Evolutionary conservation across 192 early-diverging fungal genomes (phyloP).

Genomic region (Entophlyctis luteolus): DNA sequence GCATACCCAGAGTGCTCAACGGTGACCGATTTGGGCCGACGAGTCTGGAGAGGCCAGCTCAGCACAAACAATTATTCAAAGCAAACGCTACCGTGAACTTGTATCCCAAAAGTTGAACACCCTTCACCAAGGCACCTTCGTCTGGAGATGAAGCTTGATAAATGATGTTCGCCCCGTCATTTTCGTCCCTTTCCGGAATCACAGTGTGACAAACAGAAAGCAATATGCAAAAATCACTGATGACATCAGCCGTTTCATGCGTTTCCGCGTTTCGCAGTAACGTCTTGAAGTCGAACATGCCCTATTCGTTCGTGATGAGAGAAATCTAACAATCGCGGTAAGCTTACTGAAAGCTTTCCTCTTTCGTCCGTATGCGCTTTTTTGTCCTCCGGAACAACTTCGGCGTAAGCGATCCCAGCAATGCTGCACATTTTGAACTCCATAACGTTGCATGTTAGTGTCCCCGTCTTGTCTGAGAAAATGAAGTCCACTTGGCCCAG

Average conservation of each 20-base stretch:
- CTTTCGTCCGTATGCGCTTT: constrained; percentile 63
- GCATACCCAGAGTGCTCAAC: constrained; percentile 45
- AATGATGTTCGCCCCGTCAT: constrained; percentile 61
- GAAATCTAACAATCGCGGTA: background rate
- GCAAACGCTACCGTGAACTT: constrained; percentile 39
- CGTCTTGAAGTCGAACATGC: constrained; percentile 40
- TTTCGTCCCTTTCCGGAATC: constrained; percentile 79
- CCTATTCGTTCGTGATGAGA: constrained; percentile 30
- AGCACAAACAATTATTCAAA: background rate
- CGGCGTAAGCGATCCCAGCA: constrained; percentile 84
- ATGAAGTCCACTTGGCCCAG: constrained; percentile 97
- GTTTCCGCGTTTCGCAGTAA: constrained; percentile 38
- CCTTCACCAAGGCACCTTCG: constrained; percentile 84
- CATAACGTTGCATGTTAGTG: constrained; percentile 58
- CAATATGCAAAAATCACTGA: constrained; percentile 86
- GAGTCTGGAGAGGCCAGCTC: constrained; percentile 38
- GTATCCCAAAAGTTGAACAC: constrained; percentile 56
- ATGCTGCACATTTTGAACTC: constrained; percentile 74
- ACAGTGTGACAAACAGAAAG: constrained; percentile 96
- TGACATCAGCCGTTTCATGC: constrained; percentile 31
- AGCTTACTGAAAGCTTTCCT: constrained; percentile 54
- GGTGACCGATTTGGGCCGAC: constrained; percentile 50
- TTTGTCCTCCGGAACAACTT: constrained; percentile 82
- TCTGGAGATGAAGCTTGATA: constrained; percentile 98
- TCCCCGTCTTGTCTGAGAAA: constrained; percentile 88